phyloP scores from a whole-genome alignment of 2,329 filamentous ascomycete genomes.

The Thermothelomyces thermophilus region DNA sequence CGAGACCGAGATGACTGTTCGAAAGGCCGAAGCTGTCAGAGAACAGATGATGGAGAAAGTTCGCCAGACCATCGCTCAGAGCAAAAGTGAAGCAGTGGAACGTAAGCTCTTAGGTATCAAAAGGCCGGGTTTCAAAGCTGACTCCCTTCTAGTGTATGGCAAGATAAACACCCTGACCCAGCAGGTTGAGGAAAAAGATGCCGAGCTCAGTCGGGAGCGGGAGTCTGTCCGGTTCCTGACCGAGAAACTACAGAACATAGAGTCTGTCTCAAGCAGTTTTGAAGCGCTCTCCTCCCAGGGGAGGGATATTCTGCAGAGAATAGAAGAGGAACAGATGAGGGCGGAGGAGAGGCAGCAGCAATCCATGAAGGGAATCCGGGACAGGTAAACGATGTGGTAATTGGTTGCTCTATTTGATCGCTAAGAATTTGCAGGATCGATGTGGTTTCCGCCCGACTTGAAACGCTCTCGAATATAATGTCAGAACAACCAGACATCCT shows the following conservation, averaged over 20 bases:
- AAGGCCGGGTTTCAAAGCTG: not conserved
- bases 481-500: conserved; percentile 10
- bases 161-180: conserved; percentile 16
- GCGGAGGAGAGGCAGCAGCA: conserved; percentile 1
- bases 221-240: conserved; percentile 12
- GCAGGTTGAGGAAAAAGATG: conserved; percentile 17
- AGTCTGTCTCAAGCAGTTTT: conserved; percentile 12
- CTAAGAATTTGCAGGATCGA: conserved; percentile 14
- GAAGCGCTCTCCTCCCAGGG: conserved; percentile 15
- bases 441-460: conserved; percentile 9
- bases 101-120: conserved; percentile 10
- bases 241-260: conserved; percentile 11
- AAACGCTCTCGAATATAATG: conserved; percentile 5
- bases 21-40: conserved; percentile 31
- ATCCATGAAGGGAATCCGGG: not conserved
- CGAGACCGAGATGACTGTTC: conserved; percentile 26
- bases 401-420: not conserved
- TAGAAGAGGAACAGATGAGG: conserved; percentile 9
- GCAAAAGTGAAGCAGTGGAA: conserved; percentile 18
- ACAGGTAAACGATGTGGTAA: conserved; percentile 1
- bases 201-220: conserved; percentile 13
- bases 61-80: conserved; percentile 17
- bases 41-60: conserved; percentile 27
- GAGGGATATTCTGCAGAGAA: conserved; percentile 15
- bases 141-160: conserved; percentile 16